These are phyloP conservation scores for Diphasiastrum complanatum DNA, from an alignment of 83 land plant genomes.

Conservation along the genomic window DNA sequence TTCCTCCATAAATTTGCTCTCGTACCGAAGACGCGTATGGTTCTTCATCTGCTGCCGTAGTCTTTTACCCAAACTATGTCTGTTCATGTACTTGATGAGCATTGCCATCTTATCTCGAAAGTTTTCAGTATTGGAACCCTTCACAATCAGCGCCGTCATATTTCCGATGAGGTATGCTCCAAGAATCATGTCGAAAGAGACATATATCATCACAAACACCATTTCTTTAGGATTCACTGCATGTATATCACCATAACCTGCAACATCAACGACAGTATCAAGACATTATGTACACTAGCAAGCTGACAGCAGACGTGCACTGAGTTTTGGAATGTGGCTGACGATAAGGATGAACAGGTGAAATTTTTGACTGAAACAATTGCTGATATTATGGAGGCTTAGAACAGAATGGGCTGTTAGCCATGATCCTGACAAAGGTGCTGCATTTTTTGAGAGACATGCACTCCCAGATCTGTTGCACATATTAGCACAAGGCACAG, in stretches of 20 bases:
- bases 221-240: constrained; percentile 81
- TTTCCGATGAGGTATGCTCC: constrained; percentile 91
- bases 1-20: constrained; percentile 59
- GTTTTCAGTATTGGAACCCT: constrained; percentile 86
- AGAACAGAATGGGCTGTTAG: neutral
- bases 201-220: constrained; percentile 81
- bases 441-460: too few species aligned
- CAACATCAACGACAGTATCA: constrained; percentile 7
- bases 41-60: constrained; percentile 67
- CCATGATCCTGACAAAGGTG: too few species aligned
- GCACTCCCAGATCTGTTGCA: too few species aligned
- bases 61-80: constrained; percentile 55
- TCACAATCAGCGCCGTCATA: constrained; percentile 89
- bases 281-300: too few species aligned
- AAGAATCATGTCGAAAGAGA: constrained; percentile 85
- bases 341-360: too few species aligned
- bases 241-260: constrained; percentile 95
- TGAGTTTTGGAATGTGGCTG: too few species aligned
- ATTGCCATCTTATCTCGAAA: constrained; percentile 80
- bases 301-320: too few species aligned
- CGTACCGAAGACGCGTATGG: constrained; percentile 66
- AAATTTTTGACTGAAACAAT: neutral
- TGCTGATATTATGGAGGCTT: neutral
- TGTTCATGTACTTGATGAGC: constrained; percentile 64
- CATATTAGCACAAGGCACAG: too few species aligned